A percentile compares a stretch with the other conserved stretches of the same genome.
These are phyloP conservation scores for Monosporascus sp. DNA, from an alignment of 2,329 filamentous ascomycete genomes.

Conservation along the genomic window DNA sequence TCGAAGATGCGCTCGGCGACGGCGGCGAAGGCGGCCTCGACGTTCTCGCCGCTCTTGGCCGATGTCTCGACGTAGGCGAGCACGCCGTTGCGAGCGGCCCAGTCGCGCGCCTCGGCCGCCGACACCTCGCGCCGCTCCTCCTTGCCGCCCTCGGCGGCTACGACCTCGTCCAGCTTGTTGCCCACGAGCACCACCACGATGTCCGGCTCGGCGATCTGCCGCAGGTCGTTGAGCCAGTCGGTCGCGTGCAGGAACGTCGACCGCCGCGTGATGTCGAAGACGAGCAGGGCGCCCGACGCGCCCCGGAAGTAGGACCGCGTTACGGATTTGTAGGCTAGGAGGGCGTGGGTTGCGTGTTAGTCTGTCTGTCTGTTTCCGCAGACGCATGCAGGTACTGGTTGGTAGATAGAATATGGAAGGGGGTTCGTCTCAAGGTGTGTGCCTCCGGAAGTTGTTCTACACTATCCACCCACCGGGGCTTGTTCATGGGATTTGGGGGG, in stretches of 20 bases:
- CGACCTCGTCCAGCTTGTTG: conserved; percentile 67
- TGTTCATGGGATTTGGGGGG: background rate
- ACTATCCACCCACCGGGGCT: background rate
- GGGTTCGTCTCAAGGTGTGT: background rate
- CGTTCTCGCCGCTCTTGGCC: conserved; percentile 90
- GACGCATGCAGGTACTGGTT: background rate
- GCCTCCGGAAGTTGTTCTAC: background rate
- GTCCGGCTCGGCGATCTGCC: conserved; percentile 90
- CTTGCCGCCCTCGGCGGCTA: conserved; percentile 32
- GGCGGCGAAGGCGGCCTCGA: conserved; percentile 87
- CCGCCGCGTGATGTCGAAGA: conserved; percentile 88
- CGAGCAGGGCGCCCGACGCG: conserved; percentile 65
- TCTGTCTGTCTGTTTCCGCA: background rate
- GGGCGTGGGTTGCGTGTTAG: background rate
- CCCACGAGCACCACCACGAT: conserved; percentile 93
- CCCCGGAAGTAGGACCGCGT: conserved; percentile 92
- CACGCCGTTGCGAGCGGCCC: conserved; percentile 80
- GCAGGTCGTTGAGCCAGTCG: conserved; percentile 88
- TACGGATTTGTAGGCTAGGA: conserved; percentile 72
- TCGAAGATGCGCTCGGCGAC: conserved; percentile 94
- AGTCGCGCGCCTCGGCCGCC: conserved; percentile 77
- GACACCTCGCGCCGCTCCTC: conserved; percentile 74
- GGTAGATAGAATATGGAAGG: background rate
- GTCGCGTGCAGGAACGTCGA: conserved; percentile 84
- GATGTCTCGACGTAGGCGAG: conserved; percentile 94